These are phyloP conservation scores for Hysterangium stoloniferum DNA, from an alignment of 768 basidiomycete genomes.

Conservation along the genomic window DNA sequence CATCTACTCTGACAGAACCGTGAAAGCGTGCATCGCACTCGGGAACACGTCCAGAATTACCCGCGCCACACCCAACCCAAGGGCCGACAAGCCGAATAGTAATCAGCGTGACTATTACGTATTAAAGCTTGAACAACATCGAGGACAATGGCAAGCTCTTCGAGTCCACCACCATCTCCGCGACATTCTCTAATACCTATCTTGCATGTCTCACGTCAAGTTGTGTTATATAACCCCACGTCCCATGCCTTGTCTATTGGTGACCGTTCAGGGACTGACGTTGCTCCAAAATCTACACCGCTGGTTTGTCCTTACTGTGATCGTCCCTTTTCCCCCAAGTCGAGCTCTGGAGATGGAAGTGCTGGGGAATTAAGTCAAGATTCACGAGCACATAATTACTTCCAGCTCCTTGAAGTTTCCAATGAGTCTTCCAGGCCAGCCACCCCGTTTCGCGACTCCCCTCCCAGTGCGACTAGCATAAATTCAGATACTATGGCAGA, in stretches of 20 bases:
- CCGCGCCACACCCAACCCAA: too few species aligned
- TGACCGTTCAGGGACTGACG: conserved; percentile 13
- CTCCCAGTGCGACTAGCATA: conserved; percentile 29
- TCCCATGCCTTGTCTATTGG: conserved; percentile 75
- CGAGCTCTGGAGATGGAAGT: conserved; percentile 17
- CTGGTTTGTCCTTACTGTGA: conserved; percentile 68
- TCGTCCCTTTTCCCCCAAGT: conserved; percentile 33
- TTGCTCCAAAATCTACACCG: conserved; percentile 11
- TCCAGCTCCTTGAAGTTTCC: conserved; percentile 64
- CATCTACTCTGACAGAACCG: too few species aligned
- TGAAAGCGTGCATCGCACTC: too few species aligned
- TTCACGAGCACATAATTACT: conserved; percentile 68
- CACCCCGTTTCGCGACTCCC: conserved; percentile 16
- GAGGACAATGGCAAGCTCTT: background rate
- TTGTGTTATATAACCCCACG: conserved; percentile 80
- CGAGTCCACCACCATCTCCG: conserved; percentile 3
- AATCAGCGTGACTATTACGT: too few species aligned
- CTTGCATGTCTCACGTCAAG: conserved; percentile 74
- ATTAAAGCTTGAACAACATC: too few species aligned
- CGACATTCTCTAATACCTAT: conserved; percentile 37
- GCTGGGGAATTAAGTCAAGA: conserved; percentile 27
- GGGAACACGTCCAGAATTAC: too few species aligned
- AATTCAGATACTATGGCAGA: conserved; percentile 73
- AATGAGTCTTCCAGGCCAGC: conserved; percentile 44
- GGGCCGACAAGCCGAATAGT: too few species aligned